Base-by-base conservation (phyloP, 176 grass and related monocot species). In the Ensete ventricosum region DNA sequence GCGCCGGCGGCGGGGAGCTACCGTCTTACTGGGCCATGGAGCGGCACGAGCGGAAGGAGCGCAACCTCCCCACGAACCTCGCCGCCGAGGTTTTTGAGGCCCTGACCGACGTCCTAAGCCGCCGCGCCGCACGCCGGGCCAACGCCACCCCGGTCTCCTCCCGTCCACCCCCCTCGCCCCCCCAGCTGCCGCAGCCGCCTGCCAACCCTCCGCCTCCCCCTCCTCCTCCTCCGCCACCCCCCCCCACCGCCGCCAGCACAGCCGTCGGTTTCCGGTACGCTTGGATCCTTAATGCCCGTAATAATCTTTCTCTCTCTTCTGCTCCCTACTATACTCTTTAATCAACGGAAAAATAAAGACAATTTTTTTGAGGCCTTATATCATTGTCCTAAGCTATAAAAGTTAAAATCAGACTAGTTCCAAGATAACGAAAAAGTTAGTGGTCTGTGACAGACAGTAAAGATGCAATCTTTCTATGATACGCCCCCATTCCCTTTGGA, bases 1-100 rank as follows among this genome's bases (percentile, higher is more conserved):
- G 91, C 72, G 1, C 21, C 9, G 29, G 43, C 27, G 5, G 60
- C 1, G 78, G 12, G 21, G 48, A 76, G 43, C 19, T 17, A 14
- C 51, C 84, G 25, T 88, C 91, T 21, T 99, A 99, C 86, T 99
- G 95, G 95, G 67, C 78, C 73, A 91, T 99, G 95, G 95, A 99
- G 80, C 83, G 95, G 13, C 76, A 81, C 80, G 91, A 94, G 70
- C 84, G 95, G 71, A 99, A 99, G 76, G 95, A 99, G 53, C 77
- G 80, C 17, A 99, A 88, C 70, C 89, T 99, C 54, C 95, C 95
- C 13, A 99, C 95, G 14, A 99, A 99, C 82, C 90, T 94, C 51
- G 86, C 91, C 14, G 76, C 77, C 11, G 88, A 99, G 84, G 86
- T 99, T 14, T 99, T 87, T 69, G 82, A 99, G 71, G 86, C 91